Evolutionary conservation across 345 rosid genomes (phyloP).

Genomic region (Pistacia vera): DNA sequence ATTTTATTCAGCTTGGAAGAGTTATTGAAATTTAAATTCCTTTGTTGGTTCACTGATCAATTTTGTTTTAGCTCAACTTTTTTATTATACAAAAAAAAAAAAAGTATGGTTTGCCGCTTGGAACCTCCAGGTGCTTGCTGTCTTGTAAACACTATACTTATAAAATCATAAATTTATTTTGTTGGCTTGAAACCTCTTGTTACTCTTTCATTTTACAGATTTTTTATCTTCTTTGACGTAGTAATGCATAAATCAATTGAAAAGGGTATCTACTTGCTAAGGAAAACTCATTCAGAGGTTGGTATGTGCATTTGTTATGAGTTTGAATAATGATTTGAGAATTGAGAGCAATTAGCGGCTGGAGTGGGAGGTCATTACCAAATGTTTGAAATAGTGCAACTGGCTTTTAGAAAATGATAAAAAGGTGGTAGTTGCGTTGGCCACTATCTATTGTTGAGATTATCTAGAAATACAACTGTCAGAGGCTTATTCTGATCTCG

Average conservation of each 20-base stretch:
- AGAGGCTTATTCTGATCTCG: too few relatives aligned
- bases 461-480: too few relatives aligned
- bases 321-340: background rate
- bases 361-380: background rate
- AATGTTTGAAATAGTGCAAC: background rate
- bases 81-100: background rate
- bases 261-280: too few relatives aligned
- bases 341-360: background rate
- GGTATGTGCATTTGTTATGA: too few relatives aligned
- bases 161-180: background rate
- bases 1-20: slow-evolving; percentile 5
- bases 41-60: slow-evolving; percentile 13
- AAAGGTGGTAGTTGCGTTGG: background rate
- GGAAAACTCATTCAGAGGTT: too few relatives aligned
- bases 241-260: too few relatives aligned
- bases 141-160: background rate
- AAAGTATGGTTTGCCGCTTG: background rate
- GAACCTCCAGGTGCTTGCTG: background rate
- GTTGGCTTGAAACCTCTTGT: background rate
- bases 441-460: background rate
- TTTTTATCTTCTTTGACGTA: too few relatives aligned
- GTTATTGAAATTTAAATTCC: background rate
- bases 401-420: background rate
- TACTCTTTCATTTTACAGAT: background rate
- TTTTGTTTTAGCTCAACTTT: slow-evolving; percentile 1